Percentiles rank a stretch among this genome's conserved stretches.
These are phyloP conservation scores for Nicotiana tabacum DNA, from an alignment of 257 asterid species.

Conservation along the genomic window DNA sequence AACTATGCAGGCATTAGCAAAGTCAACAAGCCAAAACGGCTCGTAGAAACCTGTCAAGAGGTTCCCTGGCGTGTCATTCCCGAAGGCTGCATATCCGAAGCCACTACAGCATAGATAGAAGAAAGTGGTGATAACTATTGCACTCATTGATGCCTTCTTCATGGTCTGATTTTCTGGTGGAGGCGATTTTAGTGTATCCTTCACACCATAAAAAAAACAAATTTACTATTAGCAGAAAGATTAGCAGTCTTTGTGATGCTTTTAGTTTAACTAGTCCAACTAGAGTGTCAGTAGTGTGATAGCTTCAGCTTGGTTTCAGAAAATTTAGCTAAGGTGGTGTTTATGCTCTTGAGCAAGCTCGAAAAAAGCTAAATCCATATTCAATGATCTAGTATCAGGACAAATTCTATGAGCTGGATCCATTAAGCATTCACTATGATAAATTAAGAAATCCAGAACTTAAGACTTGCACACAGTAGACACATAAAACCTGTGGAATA, in stretches of 20 bases:
- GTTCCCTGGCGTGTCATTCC: conserved; percentile 58
- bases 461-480: neutral
- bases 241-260: neutral
- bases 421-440: neutral
- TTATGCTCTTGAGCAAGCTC: neutral
- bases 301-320: neutral
- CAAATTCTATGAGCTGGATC: neutral
- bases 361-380: neutral
- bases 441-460: neutral
- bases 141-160: conserved; percentile 50
- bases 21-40: conserved; percentile 67
- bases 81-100: conserved; percentile 75
- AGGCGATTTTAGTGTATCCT: conserved; percentile 68
- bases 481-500: neutral
- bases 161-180: conserved; percentile 60
- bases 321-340: neutral
- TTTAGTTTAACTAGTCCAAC: neutral
- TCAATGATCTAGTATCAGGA: neutral
- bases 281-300: neutral
- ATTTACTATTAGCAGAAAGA: neutral
- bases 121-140: conserved; percentile 40
- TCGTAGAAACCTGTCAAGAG: conserved; percentile 73
- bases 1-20: conserved; percentile 61
- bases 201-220: neutral
- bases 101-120: conserved; percentile 60